Conservation (phyloP, 768 basidiomycete genomes). For the Strobilomyces echinocephalus region DNA sequence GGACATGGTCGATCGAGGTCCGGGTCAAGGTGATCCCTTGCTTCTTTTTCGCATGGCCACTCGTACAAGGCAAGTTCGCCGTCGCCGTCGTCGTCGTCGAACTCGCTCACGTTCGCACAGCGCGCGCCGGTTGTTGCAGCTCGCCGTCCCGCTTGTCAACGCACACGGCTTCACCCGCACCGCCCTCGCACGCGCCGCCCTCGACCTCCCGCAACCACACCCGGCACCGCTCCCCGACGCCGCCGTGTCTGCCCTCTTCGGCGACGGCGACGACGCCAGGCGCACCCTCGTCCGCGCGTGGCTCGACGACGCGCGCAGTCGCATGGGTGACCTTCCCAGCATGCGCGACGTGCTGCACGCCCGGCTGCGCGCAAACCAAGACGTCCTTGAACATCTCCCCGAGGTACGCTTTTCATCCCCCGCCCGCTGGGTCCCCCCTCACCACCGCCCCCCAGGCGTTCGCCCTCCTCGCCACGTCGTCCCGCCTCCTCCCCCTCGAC, state of each 20-base stretch:
- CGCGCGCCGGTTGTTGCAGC: constrained; percentile 47
- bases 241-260: constrained; percentile 71
- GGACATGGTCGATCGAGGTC: constrained; percentile 28
- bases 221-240: constrained; percentile 60
- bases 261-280: constrained; percentile 60
- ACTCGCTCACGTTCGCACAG: background rate
- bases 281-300: constrained; percentile 65
- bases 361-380: constrained; percentile 62
- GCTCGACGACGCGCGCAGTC: constrained; percentile 58
- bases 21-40: background rate
- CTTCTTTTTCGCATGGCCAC: constrained; percentile 8
- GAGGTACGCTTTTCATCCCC: constrained; percentile 44
- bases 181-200: constrained; percentile 60
- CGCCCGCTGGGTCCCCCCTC: background rate
- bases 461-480: constrained; percentile 57
- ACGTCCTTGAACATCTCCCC: constrained; percentile 59
- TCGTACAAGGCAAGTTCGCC: constrained; percentile 17
- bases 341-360: constrained; percentile 50
- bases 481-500: constrained; percentile 49
- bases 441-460: constrained; percentile 50
- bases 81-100: background rate
- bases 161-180: constrained; percentile 73
- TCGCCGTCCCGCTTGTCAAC: constrained; percentile 58
- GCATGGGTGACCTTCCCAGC: constrained; percentile 37
- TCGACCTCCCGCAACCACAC: constrained; percentile 47